Percentiles rank a stretch among this genome's conserved stretches.
These are phyloP conservation scores for Erodium chrysanthum DNA, from an alignment of 441 rosid species.

Conservation along the genomic window DNA sequence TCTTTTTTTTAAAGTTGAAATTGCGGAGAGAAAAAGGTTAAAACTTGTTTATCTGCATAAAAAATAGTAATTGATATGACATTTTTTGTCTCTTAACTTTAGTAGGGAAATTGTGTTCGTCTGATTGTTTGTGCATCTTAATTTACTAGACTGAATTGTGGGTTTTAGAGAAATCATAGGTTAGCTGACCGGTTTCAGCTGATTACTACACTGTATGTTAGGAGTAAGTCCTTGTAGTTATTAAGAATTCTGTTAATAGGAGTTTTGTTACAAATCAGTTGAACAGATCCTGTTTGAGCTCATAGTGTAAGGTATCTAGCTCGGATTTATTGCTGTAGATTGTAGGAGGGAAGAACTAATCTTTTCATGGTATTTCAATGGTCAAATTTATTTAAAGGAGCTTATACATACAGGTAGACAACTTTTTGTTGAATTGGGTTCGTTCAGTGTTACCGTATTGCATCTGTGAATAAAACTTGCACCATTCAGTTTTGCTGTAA, in stretches of 20 bases:
- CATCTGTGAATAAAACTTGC: background rate
- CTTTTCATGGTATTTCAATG: background rate
- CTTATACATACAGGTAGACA: background rate
- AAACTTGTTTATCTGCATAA: too few relatives aligned
- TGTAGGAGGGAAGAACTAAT: background rate
- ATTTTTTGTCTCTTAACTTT: too few relatives aligned
- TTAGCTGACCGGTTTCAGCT: background rate
- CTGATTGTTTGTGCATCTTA: background rate
- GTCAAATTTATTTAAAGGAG: background rate
- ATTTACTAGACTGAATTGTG: background rate
- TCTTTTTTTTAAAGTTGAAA: too few relatives aligned
- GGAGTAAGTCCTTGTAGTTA: background rate
- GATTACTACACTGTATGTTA: too few relatives aligned
- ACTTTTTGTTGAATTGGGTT: background rate
- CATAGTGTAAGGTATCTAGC: background rate
- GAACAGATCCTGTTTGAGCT: background rate
- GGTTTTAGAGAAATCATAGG: background rate
- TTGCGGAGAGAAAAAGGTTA: too few relatives aligned
- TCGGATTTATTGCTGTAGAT: background rate
- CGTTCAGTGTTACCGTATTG: too few relatives aligned
- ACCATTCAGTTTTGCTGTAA: background rate
- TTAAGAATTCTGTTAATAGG: background rate
- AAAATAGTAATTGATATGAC: too few relatives aligned
- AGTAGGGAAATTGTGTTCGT: background rate
- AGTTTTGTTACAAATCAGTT: background rate